Percentiles rank a stretch among this genome's conserved stretches.
phyloP scores from a whole-genome alignment of 176 grass and related monocot genomes.

The Triticum turgidum region DNA sequence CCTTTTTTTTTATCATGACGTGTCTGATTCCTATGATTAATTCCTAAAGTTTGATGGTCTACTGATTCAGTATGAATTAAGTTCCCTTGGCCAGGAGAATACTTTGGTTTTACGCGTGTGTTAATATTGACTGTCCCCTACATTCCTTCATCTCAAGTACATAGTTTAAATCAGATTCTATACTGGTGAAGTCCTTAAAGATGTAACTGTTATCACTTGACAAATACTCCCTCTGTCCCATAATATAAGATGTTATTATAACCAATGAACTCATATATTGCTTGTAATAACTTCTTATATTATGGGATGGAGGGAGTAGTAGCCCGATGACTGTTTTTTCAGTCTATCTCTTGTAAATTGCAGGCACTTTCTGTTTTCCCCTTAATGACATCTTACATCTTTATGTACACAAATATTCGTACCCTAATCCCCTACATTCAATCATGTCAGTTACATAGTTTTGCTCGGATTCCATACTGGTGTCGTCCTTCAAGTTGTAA shows the following conservation, averaged over 20 bases:
- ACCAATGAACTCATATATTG: too few species aligned
- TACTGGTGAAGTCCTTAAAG: neutral
- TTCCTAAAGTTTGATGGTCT: neutral
- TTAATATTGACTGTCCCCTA: too few species aligned
- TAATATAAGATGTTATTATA: too few species aligned
- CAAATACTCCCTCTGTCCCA: too few species aligned
- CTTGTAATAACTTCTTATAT: too few species aligned
- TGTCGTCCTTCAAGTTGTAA: neutral
- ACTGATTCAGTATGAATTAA: neutral
- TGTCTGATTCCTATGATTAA: neutral
- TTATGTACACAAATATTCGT: slow-evolving; percentile 2
- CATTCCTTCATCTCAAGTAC: neutral
- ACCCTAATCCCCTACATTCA: neutral
- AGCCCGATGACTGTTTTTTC: neutral
- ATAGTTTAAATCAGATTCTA: neutral
- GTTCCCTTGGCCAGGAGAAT: neutral
- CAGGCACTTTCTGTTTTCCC: neutral
- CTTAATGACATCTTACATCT: neutral
- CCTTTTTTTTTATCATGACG: neutral
- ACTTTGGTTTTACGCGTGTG: too few species aligned
- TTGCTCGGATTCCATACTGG: neutral
- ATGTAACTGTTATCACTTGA: neutral
- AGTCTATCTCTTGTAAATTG: neutral
- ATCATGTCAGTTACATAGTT: neutral
- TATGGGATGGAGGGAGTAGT: too few species aligned